These are phyloP conservation scores for Podaxis pistillaris DNA, from an alignment of 768 basidiomycete species.

Conservation along the genomic window DNA sequence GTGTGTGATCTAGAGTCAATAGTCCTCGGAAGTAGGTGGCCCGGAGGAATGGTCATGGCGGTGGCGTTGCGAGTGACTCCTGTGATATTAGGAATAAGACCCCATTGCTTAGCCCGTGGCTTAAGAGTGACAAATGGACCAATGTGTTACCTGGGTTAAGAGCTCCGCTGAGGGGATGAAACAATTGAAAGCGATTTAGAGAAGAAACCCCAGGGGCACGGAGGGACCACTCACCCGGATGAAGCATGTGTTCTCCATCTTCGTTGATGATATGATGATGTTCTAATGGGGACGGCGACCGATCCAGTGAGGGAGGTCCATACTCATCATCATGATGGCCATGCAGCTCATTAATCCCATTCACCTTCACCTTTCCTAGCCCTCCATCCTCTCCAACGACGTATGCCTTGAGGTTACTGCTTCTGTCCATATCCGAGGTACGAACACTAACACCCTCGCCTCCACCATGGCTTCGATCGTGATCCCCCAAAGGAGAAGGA, in stretches of 20 bases:
- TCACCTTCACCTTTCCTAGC: slow-evolving; percentile 7
- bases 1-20: background rate
- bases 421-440: slow-evolving; percentile 7
- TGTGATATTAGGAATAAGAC: background rate
- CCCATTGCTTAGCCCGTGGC: background rate
- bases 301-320: slow-evolving; percentile 7
- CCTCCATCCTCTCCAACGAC: background rate
- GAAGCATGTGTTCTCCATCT: slow-evolving; percentile 10
- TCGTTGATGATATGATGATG: slow-evolving; percentile 9
- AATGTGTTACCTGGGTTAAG: slow-evolving; percentile 8
- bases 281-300: slow-evolving; percentile 3
- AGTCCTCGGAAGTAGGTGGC: background rate
- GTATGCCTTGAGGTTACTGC: slow-evolving; percentile 3
- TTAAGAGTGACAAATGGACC: background rate
- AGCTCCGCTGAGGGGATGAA: slow-evolving; percentile 5
- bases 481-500: background rate
- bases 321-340: slow-evolving; percentile 2
- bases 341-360: slow-evolving; percentile 7
- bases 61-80: slow-evolving; percentile 1
- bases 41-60: background rate
- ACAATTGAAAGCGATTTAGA: background rate
- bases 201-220: background rate
- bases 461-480: background rate
- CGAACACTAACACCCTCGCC: background rate
- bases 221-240: slow-evolving; percentile 8